Evolutionary conservation across 805 yeast species (phyloP).

Genomic region (Millerozyma acaciae): DNA sequence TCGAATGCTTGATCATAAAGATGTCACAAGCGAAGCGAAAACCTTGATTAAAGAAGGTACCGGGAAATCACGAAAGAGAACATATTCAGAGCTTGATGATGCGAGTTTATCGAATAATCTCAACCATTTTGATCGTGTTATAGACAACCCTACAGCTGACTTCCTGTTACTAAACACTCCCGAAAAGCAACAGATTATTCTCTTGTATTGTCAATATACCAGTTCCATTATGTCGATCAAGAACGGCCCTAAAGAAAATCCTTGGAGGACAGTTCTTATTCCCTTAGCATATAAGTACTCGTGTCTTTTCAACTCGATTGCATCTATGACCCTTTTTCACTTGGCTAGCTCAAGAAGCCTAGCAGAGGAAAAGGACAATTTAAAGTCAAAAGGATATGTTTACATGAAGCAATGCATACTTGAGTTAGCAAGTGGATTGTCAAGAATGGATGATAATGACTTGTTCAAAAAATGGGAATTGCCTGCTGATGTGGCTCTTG

Average conservation of each 20-base stretch:
- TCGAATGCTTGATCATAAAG: background rate
- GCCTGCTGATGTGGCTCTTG: slow-evolving; percentile 63
- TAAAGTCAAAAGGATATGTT: slow-evolving; percentile 47
- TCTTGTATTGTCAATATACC: slow-evolving; percentile 33
- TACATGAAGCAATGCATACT: slow-evolving; percentile 60
- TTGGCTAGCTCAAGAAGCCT: slow-evolving; percentile 33
- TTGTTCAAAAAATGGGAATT: slow-evolving; percentile 17
- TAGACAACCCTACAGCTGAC: slow-evolving; percentile 5
- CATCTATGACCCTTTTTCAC: slow-evolving; percentile 66
- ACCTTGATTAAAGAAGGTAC: background rate
- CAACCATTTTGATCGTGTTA: slow-evolving; percentile 3
- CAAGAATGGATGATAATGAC: slow-evolving; percentile 17
- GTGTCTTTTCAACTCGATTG: slow-evolving; percentile 57
- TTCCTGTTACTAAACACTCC: slow-evolving; percentile 23
- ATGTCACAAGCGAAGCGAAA: too few relatives aligned
- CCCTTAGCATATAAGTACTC: slow-evolving; percentile 55
- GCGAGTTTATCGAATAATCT: background rate
- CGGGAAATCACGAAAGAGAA: too few relatives aligned
- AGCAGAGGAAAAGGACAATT: slow-evolving; percentile 40
- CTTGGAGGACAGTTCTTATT: slow-evolving; percentile 57
- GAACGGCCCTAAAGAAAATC: slow-evolving; percentile 62
- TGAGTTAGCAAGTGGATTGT: slow-evolving; percentile 56
- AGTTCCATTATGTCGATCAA: slow-evolving; percentile 55
- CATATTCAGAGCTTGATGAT: too few relatives aligned
- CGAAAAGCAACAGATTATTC: slow-evolving; percentile 34